Evolutionary conservation across 164 flowering plant species (phyloP).

Genomic region (Aristolochia fimbriata): DNA sequence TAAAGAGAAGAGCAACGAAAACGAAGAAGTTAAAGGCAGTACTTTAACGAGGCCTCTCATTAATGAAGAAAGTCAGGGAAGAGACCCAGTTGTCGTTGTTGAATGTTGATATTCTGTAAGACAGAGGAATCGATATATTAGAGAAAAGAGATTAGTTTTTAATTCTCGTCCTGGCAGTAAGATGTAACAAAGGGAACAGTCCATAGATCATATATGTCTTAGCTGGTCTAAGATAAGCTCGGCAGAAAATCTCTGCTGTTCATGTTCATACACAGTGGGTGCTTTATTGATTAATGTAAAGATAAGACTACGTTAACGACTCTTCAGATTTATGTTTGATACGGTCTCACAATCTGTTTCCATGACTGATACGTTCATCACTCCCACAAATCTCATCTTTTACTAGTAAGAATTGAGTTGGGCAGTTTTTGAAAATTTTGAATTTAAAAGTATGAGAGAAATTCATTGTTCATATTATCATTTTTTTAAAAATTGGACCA

Average conservation of each 20-base stretch:
- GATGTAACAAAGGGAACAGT: background rate
- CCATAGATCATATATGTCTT: constrained; percentile 1
- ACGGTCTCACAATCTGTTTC: too few species aligned
- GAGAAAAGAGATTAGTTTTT: background rate
- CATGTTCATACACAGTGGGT: background rate
- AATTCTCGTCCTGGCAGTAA: background rate
- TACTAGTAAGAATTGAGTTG: too few species aligned
- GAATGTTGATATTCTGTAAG: constrained; percentile 28
- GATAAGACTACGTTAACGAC: constrained; percentile 2
- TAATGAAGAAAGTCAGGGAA: constrained; percentile 13
- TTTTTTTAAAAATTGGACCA: too few species aligned
- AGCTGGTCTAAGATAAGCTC: constrained; percentile 6
- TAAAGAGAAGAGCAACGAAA: constrained; percentile 35
- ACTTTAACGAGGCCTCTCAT: constrained; percentile 39
- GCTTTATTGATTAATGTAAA: constrained; percentile 1
- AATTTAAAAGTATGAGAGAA: too few species aligned
- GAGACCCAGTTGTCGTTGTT: constrained; percentile 12
- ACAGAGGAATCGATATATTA: background rate
- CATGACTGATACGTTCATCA: too few species aligned
- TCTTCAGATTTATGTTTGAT: background rate
- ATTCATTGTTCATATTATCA: too few species aligned
- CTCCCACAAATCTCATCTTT: too few species aligned
- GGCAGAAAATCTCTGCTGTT: constrained; percentile 8
- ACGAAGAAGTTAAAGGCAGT: constrained; percentile 24
- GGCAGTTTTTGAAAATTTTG: too few species aligned